phyloP scores from a whole-genome alignment of 169 alveolate species.

The Plasmodium vivax region DNA sequence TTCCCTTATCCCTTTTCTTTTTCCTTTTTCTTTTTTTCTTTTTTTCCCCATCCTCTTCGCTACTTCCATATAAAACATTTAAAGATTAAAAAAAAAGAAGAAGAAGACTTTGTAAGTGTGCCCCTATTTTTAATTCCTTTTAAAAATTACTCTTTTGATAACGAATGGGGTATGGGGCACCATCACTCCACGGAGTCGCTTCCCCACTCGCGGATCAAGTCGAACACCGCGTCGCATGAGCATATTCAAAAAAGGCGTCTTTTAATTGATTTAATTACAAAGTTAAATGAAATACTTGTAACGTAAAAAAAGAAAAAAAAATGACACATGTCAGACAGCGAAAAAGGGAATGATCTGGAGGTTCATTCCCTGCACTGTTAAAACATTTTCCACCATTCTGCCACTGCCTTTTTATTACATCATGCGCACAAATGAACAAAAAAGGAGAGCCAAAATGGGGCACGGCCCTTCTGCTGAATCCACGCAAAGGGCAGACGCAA shows the following conservation, averaged over 20 bases:
- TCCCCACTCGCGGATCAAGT: not conserved
- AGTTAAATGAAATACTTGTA: not conserved
- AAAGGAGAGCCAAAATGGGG: not conserved
- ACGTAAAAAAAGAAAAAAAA: not conserved
- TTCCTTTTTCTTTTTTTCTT: not conserved
- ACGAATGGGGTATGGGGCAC: not conserved
- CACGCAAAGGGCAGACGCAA: not conserved
- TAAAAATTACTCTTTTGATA: conserved; percentile 15
- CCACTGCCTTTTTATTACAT: not conserved
- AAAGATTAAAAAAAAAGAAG: not conserved
- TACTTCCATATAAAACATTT: conserved; percentile 14
- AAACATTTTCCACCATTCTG: not conserved
- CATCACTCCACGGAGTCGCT: not conserved
- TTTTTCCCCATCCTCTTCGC: not conserved
- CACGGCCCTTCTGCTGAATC: not conserved
- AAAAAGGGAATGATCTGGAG: not conserved
- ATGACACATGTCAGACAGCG: not conserved
- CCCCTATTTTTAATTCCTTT: conserved; percentile 21
- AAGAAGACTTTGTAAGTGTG: conserved; percentile 5
- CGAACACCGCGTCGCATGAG: not conserved
- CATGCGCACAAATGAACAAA: not conserved
- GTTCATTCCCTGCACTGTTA: not conserved
- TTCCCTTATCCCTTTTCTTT: not conserved
- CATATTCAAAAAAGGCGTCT: not conserved
- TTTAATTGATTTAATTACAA: not conserved